A percentile compares a stretch with the other conserved stretches of the same genome.
These are phyloP conservation scores for Ascochyta fabae DNA, from an alignment of 2,329 filamentous ascomycete species.

Conservation along the genomic window DNA sequence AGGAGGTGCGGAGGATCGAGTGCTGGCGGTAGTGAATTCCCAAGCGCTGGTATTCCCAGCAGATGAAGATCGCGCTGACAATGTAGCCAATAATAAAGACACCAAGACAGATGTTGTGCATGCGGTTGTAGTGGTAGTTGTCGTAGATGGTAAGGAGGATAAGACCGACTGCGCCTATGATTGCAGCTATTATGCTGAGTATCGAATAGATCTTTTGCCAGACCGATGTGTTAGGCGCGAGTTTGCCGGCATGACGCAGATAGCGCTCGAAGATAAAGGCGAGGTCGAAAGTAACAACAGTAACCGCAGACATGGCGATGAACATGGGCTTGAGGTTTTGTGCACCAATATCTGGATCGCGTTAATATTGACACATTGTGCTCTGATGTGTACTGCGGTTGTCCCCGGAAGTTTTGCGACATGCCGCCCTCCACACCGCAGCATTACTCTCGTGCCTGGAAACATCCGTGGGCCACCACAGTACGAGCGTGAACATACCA, in stretches of 20 bases:
- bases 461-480: too few relatives aligned
- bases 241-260: slow-evolving; percentile 79
- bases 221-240: slow-evolving; percentile 73
- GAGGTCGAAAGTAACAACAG: slow-evolving; percentile 80
- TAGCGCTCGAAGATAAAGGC: slow-evolving; percentile 83
- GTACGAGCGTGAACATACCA: slow-evolving; percentile 50
- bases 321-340: slow-evolving; percentile 76
- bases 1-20: slow-evolving; percentile 75
- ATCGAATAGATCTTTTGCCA: slow-evolving; percentile 68
- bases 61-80: slow-evolving; percentile 84
- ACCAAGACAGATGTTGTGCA: slow-evolving; percentile 78
- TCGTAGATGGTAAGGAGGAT: slow-evolving; percentile 88
- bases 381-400: too few relatives aligned
- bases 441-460: too few relatives aligned
- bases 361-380: slow-evolving; percentile 17
- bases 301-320: slow-evolving; percentile 73
- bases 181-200: slow-evolving; percentile 70
- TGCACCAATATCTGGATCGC: slow-evolving; percentile 61
- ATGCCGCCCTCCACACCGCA: too few relatives aligned
- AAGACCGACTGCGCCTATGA: slow-evolving; percentile 78
- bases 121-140: slow-evolving; percentile 67
- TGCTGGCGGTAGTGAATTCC: slow-evolving; percentile 80
- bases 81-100: slow-evolving; percentile 89
- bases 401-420: too few relatives aligned
- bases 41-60: slow-evolving; percentile 86